These are phyloP conservation scores for Lodderomyces oxycetoniae DNA, from an alignment of 1,139 yeast genomes.

Conservation along the genomic window DNA sequence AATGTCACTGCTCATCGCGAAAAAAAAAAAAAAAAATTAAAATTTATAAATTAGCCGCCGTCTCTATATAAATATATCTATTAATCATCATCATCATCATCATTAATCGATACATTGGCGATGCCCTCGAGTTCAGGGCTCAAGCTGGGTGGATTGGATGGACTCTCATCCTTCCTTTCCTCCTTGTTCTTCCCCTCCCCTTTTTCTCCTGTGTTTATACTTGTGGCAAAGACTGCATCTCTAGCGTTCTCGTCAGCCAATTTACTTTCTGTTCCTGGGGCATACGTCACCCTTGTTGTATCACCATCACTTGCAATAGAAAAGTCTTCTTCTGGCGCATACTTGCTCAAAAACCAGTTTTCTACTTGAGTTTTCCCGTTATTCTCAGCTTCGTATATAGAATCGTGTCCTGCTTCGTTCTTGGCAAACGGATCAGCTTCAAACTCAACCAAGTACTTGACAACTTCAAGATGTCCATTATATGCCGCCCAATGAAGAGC, in stretches of 20 bases:
- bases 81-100: too few relatives aligned
- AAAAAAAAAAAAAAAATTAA: too few relatives aligned
- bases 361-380: constrained; percentile 63
- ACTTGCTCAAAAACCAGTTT: constrained; percentile 67
- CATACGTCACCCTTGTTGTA: constrained; percentile 43
- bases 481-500: constrained; percentile 94
- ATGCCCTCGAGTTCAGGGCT: too few relatives aligned
- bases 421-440: constrained; percentile 77
- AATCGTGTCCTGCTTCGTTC: constrained; percentile 74
- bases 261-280: constrained; percentile 47
- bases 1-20: too few relatives aligned
- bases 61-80: too few relatives aligned
- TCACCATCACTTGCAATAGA: constrained; percentile 39
- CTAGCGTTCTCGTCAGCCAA: constrained; percentile 42
- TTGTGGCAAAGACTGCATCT: constrained; percentile 20
- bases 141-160: too few relatives aligned
- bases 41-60: too few relatives aligned
- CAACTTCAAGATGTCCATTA: constrained; percentile 76
- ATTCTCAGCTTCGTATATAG: constrained; percentile 84
- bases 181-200: too few relatives aligned
- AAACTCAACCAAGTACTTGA: constrained; percentile 62
- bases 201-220: constrained; percentile 6
- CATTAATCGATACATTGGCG: too few relatives aligned
- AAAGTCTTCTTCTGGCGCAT: constrained; percentile 59
- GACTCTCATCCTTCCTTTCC: too few relatives aligned